Base-by-base conservation (phyloP, 1,284 basidiomycete genomes). In the Heliocybe sulcata region DNA sequence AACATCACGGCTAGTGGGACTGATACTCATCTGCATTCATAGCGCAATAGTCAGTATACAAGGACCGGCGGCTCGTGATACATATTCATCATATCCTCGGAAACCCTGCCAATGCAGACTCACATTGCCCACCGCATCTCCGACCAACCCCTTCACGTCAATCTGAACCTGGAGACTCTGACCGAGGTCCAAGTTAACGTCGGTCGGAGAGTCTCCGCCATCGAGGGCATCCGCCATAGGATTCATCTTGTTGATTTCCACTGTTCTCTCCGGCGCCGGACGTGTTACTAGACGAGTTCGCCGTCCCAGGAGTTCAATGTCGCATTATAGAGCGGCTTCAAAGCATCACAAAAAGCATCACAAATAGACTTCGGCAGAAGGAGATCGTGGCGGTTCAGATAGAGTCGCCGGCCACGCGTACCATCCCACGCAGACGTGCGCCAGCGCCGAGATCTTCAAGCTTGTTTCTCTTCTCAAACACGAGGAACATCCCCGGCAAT, bases 71-170 rank as follows among this genome's bases (percentile, higher is more conserved):
- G 4, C 12, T 12, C 29, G 29, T 12, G 6, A 31, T 12, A 31
- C 4, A 31, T 6, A 31, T 6, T 31, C 29, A 31, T 31, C 6
- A 31, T 31, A 31, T 31, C 29, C 29, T 31, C 29, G n/a, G 38
- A 20, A 6, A 42, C 38, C 4, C n/a, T 42, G 9, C 33, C 9
- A n/a, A 42, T 6, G 29, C 31, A 23, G 19, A 74, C 85, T 68
- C 58, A 90, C 88, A 67, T 91, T 92, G 9, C 89, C 87, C 1
- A 91, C 85, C 31, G 88, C 89, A 67, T 90, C 88, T 2, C 89
- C 88, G 14, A 92, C 82, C 29, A 89, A 72, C 23, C 74, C 76
- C 64, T 86, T 86, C 82, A 92, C 88, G 61, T 88, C 83, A 58
- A 91, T 90, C 64, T 85, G 77, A 54, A 87, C 38, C n/a, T 42